These are phyloP conservation scores for Pelargonium hybrid DNA, from an alignment of 441 rosid genomes.

Conservation along the genomic window DNA sequence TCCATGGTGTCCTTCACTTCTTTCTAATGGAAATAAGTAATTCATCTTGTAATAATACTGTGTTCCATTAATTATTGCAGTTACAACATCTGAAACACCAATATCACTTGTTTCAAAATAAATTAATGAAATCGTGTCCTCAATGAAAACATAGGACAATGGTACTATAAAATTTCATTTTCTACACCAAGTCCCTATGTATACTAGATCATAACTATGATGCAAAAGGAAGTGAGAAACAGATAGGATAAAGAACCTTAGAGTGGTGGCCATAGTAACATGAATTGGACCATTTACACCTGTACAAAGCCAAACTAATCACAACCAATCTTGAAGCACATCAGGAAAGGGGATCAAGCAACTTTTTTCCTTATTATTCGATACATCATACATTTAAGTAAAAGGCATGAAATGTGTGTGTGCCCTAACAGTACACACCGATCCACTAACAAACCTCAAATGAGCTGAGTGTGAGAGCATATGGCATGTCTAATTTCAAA, in stretches of 20 bases:
- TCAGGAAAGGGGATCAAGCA: neutral
- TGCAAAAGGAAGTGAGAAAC: neutral
- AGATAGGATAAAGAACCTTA: neutral
- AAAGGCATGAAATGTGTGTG: too few relatives aligned
- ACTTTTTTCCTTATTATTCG: neutral
- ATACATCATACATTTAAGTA: too few relatives aligned
- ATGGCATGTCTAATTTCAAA: neutral
- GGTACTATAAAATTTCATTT: neutral
- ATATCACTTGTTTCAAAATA: too few relatives aligned
- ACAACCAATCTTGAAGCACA: neutral
- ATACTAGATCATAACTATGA: neutral
- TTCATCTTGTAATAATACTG: neutral
- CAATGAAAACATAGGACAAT: too few relatives aligned
- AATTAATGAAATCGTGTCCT: too few relatives aligned
- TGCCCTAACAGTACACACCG: neutral
- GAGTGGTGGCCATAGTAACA: constrained; percentile 4
- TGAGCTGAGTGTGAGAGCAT: neutral
- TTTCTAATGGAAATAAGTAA: neutral
- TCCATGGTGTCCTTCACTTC: neutral
- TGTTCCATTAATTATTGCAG: neutral
- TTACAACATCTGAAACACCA: neutral
- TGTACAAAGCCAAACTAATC: neutral
- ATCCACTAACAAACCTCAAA: neutral
- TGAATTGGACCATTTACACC: constrained; percentile 4
- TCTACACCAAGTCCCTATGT: neutral